A percentile compares a stretch with the other conserved stretches of the same genome.
Conservation (phyloP, 208 protist species). For the Acanthamoeba quina region DNA sequence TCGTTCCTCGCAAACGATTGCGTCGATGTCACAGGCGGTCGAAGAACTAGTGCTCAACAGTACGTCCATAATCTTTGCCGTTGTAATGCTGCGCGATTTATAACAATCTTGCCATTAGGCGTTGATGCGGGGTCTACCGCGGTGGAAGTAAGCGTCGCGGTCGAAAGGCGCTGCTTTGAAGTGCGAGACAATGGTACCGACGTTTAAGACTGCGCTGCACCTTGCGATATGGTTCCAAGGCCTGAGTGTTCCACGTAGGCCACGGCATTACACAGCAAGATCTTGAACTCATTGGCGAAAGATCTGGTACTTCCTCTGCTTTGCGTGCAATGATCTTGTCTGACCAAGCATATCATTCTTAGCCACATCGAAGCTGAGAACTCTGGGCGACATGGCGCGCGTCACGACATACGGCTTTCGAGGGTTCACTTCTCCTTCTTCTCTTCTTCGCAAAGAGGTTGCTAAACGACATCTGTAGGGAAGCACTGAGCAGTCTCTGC, state of each 20-base stretch:
- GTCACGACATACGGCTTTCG: constrained; percentile 29
- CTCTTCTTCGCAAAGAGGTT: neutral
- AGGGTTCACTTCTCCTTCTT: constrained; percentile 4
- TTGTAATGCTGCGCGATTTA: neutral
- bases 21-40: constrained; percentile 16
- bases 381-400: neutral
- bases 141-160: constrained; percentile 16
- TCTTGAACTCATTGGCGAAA: constrained; percentile 2
- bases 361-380: constrained; percentile 28
- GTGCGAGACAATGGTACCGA: constrained; percentile 51
- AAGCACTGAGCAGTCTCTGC: constrained; percentile 55
- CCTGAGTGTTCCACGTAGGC: neutral
- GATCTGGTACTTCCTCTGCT: neutral
- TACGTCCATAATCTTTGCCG: neutral
- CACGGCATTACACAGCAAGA: constrained; percentile 23
- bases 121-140: constrained; percentile 6
- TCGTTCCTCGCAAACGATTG: constrained; percentile 34
- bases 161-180: neutral
- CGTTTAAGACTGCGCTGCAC: neutral
- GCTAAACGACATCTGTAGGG: neutral
- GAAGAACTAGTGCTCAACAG: constrained; percentile 65
- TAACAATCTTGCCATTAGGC: neutral
- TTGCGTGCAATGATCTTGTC: neutral
- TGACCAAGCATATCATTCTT: neutral
- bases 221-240: neutral